phyloP scores from a whole-genome alignment of 2,329 filamentous ascomycete species.

The Fusarium incarnatum region DNA sequence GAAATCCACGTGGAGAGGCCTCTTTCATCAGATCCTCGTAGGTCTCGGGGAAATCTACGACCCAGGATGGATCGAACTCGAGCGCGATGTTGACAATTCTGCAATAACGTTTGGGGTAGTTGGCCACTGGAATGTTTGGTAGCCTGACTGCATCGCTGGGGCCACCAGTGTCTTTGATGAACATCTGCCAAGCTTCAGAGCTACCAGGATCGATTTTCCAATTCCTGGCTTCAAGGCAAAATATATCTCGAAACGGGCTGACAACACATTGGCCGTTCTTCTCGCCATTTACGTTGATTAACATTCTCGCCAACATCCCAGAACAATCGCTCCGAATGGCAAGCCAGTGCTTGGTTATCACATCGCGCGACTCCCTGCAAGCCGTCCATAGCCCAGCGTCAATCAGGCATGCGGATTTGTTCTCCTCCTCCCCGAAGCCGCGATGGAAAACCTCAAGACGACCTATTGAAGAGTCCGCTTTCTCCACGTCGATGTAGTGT shows the following conservation, averaged over 20 bases:
- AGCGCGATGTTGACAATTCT: neutral
- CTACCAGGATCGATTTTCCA: neutral
- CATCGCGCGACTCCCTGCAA: conserved; percentile 8
- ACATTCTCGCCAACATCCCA: fast-evolving
- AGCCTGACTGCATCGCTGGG: fast-evolving
- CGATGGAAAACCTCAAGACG: neutral
- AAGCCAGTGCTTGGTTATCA: neutral
- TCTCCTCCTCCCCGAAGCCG: no score
- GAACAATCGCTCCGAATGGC: fast-evolving
- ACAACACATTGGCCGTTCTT: neutral
- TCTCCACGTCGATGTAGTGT: neutral
- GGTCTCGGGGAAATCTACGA: neutral
- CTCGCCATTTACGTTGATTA: fast-evolving
- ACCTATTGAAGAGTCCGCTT: fast-evolving
- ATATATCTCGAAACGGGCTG: neutral
- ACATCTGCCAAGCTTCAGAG: neutral
- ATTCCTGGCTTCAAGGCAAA: neutral
- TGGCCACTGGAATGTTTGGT: neutral
- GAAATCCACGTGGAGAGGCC: neutral
- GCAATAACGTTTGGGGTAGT: fast-evolving
- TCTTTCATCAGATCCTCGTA: neutral
- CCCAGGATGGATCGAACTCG: neutral
- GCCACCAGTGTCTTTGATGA: neutral
- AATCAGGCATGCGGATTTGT: conserved; percentile 1
- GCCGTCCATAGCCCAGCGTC: conserved; percentile 7